Evolutionary conservation across 768 basidiomycete species (phyloP), one percentile per base, ranked within the genome.

Genomic region (Podaxis sp.): DNA sequence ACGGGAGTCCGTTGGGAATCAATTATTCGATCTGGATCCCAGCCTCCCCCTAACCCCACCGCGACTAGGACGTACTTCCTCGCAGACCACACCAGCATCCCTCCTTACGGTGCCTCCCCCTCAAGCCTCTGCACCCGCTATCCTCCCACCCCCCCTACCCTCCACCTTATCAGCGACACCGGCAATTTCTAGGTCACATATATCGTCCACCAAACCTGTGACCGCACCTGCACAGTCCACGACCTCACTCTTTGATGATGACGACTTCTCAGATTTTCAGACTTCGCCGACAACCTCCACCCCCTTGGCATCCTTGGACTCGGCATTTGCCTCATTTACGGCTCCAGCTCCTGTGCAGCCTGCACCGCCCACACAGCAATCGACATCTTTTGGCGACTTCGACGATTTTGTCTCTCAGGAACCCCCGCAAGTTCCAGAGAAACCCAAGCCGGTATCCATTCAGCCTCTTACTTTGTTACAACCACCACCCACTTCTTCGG

Each of bases 251-350:
- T 67, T 71, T 54, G 76, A 77, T 50, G 81, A 85, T 56, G 79
- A 80, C 58, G 83, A 86, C 51, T 89, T 87, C 65, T 74, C 80
- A 4, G 83, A 83, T 28, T 79, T 78, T 62, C 70, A 76, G 5
- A 77, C 75, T 3, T 77, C 77, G 1, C 73, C 76, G 25, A 56
- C 71, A 38, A 51, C 63, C 53, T 62, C 70, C 62, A 46, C 64
- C 61, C 57, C 69, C 50, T n/a, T 65, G 63, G 44, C 32, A 25
- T 61, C 56, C 27, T 18, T 48, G 38, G 52, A 25, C 23, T 53
- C 57, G 11, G 21, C 25, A 4, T 48, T 59, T 35, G 28, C 42
- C 35, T 57, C 63, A 4, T 61, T 55, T 32, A 57, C 44, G 23
- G 37, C 56, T 0, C 38, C 55, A 23, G 59, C 42, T 63, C 56